phyloP scores from a whole-genome alignment of 495 filamentous ascomycete genomes.

The Podospora pseudopauciseta region DNA sequence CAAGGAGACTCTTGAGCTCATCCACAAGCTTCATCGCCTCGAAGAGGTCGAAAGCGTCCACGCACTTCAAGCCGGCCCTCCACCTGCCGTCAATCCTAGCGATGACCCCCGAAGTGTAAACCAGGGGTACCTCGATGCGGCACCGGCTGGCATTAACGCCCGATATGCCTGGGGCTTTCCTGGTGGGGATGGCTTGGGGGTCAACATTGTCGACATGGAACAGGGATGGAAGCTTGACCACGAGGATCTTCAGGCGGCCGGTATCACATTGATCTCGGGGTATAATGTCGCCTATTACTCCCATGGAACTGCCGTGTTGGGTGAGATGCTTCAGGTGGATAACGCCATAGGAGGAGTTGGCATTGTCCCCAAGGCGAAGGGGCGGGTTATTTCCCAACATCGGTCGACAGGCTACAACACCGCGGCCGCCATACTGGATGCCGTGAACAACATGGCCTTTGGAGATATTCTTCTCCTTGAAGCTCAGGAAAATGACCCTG shows the following conservation, averaged over 20 bases:
- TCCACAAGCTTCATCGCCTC: neutral
- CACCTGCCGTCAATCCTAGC: slow-evolving; percentile 8
- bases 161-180: slow-evolving; percentile 19
- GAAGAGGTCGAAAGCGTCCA: neutral
- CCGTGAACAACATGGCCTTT: slow-evolving; percentile 11
- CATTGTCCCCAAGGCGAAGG: slow-evolving; percentile 16
- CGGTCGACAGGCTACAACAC: slow-evolving; percentile 6
- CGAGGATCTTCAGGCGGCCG: slow-evolving; percentile 10
- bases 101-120: slow-evolving; percentile 1
- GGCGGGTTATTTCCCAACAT: slow-evolving; percentile 15
- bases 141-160: slow-evolving; percentile 19
- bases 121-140: slow-evolving; percentile 20
- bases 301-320: slow-evolving; percentile 23
- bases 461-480: slow-evolving; percentile 24
- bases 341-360: slow-evolving; percentile 21
- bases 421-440: slow-evolving; percentile 21
- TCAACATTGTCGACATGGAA: slow-evolving; percentile 19
- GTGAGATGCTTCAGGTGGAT: slow-evolving; percentile 24
- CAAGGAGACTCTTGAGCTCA: neutral
- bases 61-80: neutral
- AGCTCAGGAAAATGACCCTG: slow-evolving; percentile 15
- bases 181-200: slow-evolving; percentile 17
- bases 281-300: slow-evolving; percentile 2
- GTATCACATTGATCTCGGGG: slow-evolving; percentile 13
- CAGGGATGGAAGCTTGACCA: slow-evolving; percentile 15